Base-by-base conservation (phyloP, 2,329 filamentous ascomycete species). In the Tolypocladium cylindrosporum region DNA sequence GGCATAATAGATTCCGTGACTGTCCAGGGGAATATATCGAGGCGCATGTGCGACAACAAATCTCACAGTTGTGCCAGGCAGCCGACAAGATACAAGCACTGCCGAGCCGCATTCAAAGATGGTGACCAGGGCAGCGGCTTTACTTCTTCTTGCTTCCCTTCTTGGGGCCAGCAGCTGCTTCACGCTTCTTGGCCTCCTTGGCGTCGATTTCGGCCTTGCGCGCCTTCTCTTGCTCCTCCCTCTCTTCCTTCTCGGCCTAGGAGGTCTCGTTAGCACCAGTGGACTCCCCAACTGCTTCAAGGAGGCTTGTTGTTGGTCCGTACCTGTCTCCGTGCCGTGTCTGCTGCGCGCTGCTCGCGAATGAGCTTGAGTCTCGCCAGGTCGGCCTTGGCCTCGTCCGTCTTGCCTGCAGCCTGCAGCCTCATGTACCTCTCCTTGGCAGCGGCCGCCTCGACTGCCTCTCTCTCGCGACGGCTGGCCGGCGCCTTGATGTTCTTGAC, bases 331-430 rank as follows among this genome's bases (percentile, higher is more conserved):
- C 91, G 79, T 37, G 86, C 89, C 56, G 90, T 85, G 68, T 96
- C 93, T 24, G 87, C 87, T 67, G 90, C 92, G 62, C 94, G 84
- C 77, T 91, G 88, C 80, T 96, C 90, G 54, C 87, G 85, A 64
- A 99, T 91, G 60, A 93, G 71, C 72, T 79, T 85, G 68, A 99
- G 76, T 58, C 94, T 84, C 59, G 91, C 93, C 65, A 97, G 70
- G 74, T 99, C 94, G 6, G 90, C 87, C 71, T 90, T 88, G 54
- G 93, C 92, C 79, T 97, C 90, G 61, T 99, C 94, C 51, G 94
- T 97, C 85, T 97, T 97, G 68, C 93, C 93, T 91, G 89, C 58
- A 27, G 91, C 90, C 68, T 97, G 93, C 66, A 97, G 74, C 76
- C 95, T 96, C 79, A 91, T 84, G 70, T 96, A 97, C 64, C 86